Percentiles rank a stretch among this genome's conserved stretches.
Conservation (phyloP, 768 basidiomycete species). For the Rhizopogon vulgaris region DNA sequence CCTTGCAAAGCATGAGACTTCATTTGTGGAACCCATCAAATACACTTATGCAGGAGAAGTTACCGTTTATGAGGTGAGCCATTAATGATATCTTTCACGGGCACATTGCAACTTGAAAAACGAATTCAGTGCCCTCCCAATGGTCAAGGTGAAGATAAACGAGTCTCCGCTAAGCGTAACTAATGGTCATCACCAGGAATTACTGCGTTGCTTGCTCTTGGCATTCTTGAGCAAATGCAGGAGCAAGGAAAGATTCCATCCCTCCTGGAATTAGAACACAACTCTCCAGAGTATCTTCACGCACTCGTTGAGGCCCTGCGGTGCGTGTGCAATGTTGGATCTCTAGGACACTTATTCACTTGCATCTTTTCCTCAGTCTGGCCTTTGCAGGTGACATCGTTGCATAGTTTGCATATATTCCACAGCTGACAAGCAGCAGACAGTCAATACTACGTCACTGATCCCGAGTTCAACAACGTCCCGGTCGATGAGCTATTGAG, state of each 20-base stretch:
- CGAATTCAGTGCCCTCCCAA: slow-evolving; percentile 81
- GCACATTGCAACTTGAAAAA: background rate
- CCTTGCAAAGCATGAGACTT: slow-evolving; percentile 73
- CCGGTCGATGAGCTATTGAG: slow-evolving; percentile 81
- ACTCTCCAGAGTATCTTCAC: slow-evolving; percentile 87
- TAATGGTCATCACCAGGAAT: slow-evolving; percentile 43
- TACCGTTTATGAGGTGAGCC: slow-evolving; percentile 80
- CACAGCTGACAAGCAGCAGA: slow-evolving; percentile 36
- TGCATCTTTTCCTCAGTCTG: slow-evolving; percentile 31
- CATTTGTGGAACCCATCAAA: slow-evolving; percentile 84
- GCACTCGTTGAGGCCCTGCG: slow-evolving; percentile 79
- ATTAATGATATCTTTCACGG: background rate
- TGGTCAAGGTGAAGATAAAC: slow-evolving; percentile 62
- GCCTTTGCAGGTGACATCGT: slow-evolving; percentile 65
- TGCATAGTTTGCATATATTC: background rate
- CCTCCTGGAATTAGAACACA: slow-evolving; percentile 79
- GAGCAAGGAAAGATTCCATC: slow-evolving; percentile 62
- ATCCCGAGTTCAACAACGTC: slow-evolving; percentile 72
- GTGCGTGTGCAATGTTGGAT: slow-evolving; percentile 29
- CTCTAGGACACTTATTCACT: background rate
- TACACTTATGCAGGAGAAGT: slow-evolving; percentile 85
- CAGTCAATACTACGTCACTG: slow-evolving; percentile 85
- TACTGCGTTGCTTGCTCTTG: slow-evolving; percentile 87
- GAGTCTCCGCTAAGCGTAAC: background rate
- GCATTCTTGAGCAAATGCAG: slow-evolving; percentile 86